These are phyloP conservation scores for Nitzschia putrida DNA, from an alignment of 108 stramenopile species.

Conservation along the genomic window DNA sequence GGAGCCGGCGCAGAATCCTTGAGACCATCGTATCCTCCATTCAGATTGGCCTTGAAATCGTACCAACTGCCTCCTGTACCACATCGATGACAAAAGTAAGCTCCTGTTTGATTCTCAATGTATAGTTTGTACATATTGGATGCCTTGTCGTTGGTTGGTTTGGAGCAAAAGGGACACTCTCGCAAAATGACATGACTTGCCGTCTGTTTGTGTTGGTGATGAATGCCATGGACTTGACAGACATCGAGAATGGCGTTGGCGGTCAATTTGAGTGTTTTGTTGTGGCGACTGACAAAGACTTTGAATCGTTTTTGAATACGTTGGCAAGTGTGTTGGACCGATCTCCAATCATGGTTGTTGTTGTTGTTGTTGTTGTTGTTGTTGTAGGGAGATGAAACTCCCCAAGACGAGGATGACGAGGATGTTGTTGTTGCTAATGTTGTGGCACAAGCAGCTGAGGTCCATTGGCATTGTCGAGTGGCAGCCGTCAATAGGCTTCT, in stretches of 20 bases:
- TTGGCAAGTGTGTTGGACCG: not conserved
- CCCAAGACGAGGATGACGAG: not conserved
- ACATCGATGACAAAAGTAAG: constrained; percentile 94
- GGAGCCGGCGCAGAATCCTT: not conserved
- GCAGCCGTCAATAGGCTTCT: not conserved
- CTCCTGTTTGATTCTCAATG: constrained; percentile 64
- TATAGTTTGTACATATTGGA: constrained; percentile 78
- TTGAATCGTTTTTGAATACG: constrained; percentile 2
- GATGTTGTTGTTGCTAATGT: not conserved
- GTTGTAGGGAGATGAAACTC: not conserved
- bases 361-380: constrained; percentile 1
- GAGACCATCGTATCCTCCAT: constrained; percentile 35
- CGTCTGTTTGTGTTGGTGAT: constrained; percentile 40
- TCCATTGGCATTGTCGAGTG: not conserved
- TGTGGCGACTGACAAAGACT: constrained; percentile 77
- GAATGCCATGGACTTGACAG: constrained; percentile 40
- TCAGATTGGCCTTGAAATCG: constrained; percentile 80
- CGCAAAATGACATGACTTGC: constrained; percentile 64
- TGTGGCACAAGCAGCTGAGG: not conserved
- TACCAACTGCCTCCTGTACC: constrained; percentile 88
- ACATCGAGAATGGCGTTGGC: constrained; percentile 54
- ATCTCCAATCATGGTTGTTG: not conserved
- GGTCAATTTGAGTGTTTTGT: constrained; percentile 58
- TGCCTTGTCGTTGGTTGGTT: constrained; percentile 65
- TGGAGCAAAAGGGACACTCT: constrained; percentile 83